These are phyloP conservation scores for Phytopythium helicoides DNA, from an alignment of 352 stramenopile species.

Conservation along the genomic window DNA sequence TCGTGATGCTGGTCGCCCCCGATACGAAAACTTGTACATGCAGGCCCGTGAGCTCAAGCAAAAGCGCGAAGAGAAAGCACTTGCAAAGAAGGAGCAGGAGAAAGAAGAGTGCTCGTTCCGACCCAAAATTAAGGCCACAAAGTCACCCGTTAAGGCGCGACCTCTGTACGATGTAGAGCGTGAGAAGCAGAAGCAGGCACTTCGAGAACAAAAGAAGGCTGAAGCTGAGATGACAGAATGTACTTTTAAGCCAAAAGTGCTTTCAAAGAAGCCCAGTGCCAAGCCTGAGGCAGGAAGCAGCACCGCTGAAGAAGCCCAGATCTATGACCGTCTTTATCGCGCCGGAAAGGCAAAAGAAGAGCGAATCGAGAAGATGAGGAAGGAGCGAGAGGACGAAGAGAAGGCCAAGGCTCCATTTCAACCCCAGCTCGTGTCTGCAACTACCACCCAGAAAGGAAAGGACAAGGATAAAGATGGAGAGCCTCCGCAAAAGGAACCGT, in stretches of 20 bases:
- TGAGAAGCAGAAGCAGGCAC: slow-evolving; percentile 65
- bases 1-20: slow-evolving; percentile 27
- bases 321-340: slow-evolving; percentile 78
- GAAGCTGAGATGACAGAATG: slow-evolving; percentile 61
- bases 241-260: slow-evolving; percentile 69
- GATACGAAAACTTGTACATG: slow-evolving; percentile 79
- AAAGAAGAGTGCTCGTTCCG: slow-evolving; percentile 76
- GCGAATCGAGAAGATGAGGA: slow-evolving; percentile 58
- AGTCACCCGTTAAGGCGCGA: slow-evolving; percentile 48
- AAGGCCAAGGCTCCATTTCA: slow-evolving; percentile 59
- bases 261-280: slow-evolving; percentile 36
- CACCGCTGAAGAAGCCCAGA: slow-evolving; percentile 13
- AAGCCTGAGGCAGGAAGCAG: slow-evolving; percentile 25
- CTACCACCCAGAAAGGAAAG: slow-evolving; percentile 21
- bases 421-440: slow-evolving; percentile 38
- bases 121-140: slow-evolving; percentile 65
- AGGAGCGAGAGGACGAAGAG: slow-evolving; percentile 66
- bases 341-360: slow-evolving; percentile 53
- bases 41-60: slow-evolving; percentile 61
- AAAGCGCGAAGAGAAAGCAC: slow-evolving; percentile 68
- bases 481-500: slow-evolving; percentile 49
- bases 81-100: slow-evolving; percentile 47
- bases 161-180: slow-evolving; percentile 73
- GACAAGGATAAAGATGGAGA: slow-evolving; percentile 13
- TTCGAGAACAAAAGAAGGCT: slow-evolving; percentile 70